These are phyloP conservation scores for Umbelopsis ramanniana DNA, from an alignment of 192 early-diverging fungal species.

Conservation along the genomic window DNA sequence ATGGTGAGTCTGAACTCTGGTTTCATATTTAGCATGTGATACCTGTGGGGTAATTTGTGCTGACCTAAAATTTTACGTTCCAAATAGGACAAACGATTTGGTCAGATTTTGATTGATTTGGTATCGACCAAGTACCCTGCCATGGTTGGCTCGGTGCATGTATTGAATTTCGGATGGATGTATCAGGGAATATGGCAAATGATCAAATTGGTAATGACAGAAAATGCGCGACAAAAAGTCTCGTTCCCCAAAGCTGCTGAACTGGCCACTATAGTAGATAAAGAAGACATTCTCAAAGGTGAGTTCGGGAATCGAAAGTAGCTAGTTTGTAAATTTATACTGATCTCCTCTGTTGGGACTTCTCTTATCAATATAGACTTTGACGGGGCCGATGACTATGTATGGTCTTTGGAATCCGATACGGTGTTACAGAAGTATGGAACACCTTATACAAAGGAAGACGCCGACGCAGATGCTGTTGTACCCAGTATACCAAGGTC, in stretches of 20 bases:
- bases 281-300: constrained; percentile 40
- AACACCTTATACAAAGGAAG: not conserved
- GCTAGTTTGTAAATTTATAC: no score
- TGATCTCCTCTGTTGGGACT: no score
- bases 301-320: not conserved
- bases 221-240: constrained; percentile 40
- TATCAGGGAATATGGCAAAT: constrained; percentile 52
- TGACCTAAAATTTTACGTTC: constrained; percentile 18
- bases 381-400: constrained; percentile 31
- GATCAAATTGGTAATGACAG: constrained; percentile 39
- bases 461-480: not conserved
- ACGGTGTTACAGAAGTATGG: constrained; percentile 30
- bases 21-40: constrained; percentile 18
- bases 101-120: constrained; percentile 27
- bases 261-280: constrained; percentile 31
- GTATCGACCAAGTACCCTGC: constrained; percentile 36
- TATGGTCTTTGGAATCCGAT: constrained; percentile 25
- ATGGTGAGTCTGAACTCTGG: not conserved
- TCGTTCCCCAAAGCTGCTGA: constrained; percentile 39
- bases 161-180: constrained; percentile 55
- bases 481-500: not conserved
- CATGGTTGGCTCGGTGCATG: constrained; percentile 29
- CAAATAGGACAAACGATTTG: constrained; percentile 23
- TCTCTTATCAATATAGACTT: constrained; percentile 8
- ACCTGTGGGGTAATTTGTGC: constrained; percentile 2